Evolutionary conservation across 1,284 basidiomycete species (phyloP).

Genomic region (Puccinia hordei): DNA sequence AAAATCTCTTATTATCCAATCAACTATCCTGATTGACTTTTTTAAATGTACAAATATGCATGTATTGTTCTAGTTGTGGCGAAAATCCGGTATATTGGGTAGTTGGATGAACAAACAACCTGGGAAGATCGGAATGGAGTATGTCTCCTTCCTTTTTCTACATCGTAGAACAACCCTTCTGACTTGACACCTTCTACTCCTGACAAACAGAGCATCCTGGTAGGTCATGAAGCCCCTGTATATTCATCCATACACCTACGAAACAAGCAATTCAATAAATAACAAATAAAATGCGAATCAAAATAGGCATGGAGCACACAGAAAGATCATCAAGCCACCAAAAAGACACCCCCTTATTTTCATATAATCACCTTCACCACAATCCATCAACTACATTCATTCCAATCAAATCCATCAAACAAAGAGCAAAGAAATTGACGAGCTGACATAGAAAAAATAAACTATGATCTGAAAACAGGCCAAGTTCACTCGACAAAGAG

Average conservation of each 20-base stretch:
- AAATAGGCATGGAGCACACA: no score
- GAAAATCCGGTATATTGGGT: constrained; percentile 20
- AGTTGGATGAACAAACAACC: constrained; percentile 45
- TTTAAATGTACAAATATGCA: no score
- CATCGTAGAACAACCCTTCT: neutral
- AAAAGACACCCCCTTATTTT: no score
- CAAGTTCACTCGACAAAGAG: constrained; percentile 52
- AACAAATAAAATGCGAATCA: no score
- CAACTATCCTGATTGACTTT: no score
- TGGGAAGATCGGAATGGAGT: constrained; percentile 7
- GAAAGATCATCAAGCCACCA: no score
- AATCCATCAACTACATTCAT: no score
- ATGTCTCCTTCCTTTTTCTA: neutral
- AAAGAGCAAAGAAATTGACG: neutral
- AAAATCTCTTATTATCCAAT: neutral
- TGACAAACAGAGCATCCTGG: constrained; percentile 11
- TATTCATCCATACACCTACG: neutral
- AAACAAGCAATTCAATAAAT: neutral
- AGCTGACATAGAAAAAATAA: neutral
- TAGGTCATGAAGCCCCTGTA: neutral
- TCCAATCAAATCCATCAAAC: no score
- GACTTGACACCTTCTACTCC: neutral
- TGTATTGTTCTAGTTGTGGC: no score
- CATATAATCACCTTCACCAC: no score
- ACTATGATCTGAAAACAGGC: constrained; percentile 27